Base-by-base conservation (phyloP, 345 rosid species). In the Firmiana major region DNA sequence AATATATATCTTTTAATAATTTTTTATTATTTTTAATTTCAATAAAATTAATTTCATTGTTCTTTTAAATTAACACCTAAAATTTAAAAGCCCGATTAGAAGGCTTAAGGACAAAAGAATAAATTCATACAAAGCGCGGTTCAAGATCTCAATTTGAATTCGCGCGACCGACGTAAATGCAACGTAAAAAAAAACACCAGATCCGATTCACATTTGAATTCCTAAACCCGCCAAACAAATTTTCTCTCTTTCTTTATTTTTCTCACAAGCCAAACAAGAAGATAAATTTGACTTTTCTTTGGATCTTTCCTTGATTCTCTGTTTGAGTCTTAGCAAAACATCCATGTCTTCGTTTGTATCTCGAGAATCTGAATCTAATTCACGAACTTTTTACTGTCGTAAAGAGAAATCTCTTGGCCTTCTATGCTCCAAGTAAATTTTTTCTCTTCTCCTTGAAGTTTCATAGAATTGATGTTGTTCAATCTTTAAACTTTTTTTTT, bases 381-480 rank as follows among this genome's bases (percentile, higher is more conserved):
- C 79, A 63, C 85, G 77, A 13, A 81, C 80, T 63, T 63, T 78
- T 22, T 93, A 90, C 86, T 77, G 89, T 82, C 91, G 97, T 67
- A 93, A 91, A 80, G 97, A 91, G 45, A 91, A 89, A 88, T 90
- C 98, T 75, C 91, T 93, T 5, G 94, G 93, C 26, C 83, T 91
- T 76, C 53, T 93, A 11, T 92, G 93, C 86, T 75, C 92, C 75
- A 90, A 90, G 98, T 93, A 80, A 22, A 5, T 62, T 48, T 46
- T 12, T 11, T 21, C 12, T 77, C 38, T 48, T 5, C 48, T 42
- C 11, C n/a, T 22, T 62, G 28, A 45, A 43, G 6, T 34, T 71
- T 34, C 45, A 79, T 51, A 9, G 26, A 43, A 48, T 74, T 26
- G 36, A 71, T 84, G 34, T 74, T 31, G 24, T 48, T 48, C 38